Evolutionary conservation across 768 basidiomycete species (phyloP).

Genomic region (Galerina sulciceps): DNA sequence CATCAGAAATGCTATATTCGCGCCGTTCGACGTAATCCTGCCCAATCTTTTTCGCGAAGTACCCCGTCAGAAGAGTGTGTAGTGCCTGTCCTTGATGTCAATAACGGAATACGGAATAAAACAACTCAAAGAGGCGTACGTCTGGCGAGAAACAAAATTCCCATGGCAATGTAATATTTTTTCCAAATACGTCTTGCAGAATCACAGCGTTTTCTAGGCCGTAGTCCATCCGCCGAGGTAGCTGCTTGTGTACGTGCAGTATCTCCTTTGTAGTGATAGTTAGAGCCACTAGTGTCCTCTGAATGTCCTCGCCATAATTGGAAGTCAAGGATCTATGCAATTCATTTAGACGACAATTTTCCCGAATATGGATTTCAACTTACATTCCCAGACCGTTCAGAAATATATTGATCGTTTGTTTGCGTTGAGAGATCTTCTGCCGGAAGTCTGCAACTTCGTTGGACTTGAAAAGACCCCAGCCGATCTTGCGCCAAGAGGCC

Average conservation of each 20-base stretch:
- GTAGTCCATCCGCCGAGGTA: slow-evolving; percentile 1
- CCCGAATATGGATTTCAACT: background rate
- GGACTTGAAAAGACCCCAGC: slow-evolving; percentile 1
- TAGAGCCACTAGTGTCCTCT: background rate
- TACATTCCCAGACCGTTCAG: slow-evolving; percentile 3
- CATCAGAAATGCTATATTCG: slow-evolving; percentile 3
- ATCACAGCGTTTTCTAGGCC: background rate
- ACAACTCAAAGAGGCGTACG: background rate
- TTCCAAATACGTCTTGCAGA: background rate
- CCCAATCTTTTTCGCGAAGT: slow-evolving; percentile 4
- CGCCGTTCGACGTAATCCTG: background rate
- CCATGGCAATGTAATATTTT: background rate
- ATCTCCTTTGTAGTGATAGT: background rate
- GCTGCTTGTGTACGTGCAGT: background rate
- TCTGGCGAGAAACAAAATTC: slow-evolving; percentile 1
- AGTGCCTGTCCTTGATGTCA: background rate
- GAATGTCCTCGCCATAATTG: background rate
- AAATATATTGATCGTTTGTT: slow-evolving; percentile 1
- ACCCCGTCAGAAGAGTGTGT: background rate
- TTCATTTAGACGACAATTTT: background rate
- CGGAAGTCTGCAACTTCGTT: background rate
- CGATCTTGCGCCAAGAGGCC: slow-evolving; percentile 1
- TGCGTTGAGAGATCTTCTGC: background rate
- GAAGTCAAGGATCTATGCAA: background rate
- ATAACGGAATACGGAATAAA: background rate